Evolutionary conservation across 768 basidiomycete species (phyloP), one percentile per base, ranked within the genome.

Genomic region (Agrocybe praecox): DNA sequence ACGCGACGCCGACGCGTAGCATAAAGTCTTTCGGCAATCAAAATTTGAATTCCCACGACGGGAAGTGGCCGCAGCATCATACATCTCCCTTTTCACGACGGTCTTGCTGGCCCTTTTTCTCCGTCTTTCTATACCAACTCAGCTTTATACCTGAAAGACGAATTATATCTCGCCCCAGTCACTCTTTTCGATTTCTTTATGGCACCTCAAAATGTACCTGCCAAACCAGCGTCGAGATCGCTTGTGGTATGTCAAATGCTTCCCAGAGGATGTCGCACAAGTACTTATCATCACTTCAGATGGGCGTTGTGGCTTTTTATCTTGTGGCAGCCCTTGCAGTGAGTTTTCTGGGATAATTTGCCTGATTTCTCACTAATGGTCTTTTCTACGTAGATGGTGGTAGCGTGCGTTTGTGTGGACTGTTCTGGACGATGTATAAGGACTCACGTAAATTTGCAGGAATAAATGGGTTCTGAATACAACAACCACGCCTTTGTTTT

Each of bases 391-490:
- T 67, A 94, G 92, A 94, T 95, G 93, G 89, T 95, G 62, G 88
- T 95, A 83, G 94, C 91, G 89, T 94, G 80, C 57, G 72, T 58
- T 9, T 22, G 15, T 21, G 26, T 5, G 9, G 26, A 15, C 32
- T 6, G 21, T 19, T 49, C 23, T 45, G 26, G 5, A 9, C 26
- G 5, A 29, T 29, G 11, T 23, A 12, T 32, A 17, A 36, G 17
- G 18, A 47, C 52, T 59, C 18, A 4, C 55, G 65, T 44, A 58
- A 40, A 9, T 14, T 42, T 55, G 2, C 71, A 93, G 91, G 36
- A 94, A 94, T 65, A 94, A 95, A 89, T 93, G 91, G 92, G 94
- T 96, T 12, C 78, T 96, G 24, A 87, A 89, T 68, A 73, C 74
- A 19, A 91, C 92, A 17, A 69, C 78, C 14, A 83, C 84, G 2